Evolutionary conservation across 2,329 filamentous ascomycete species (phyloP), one percentile per base, ranked within the genome.

Genomic region (Pseudogymnoascus sp.): DNA sequence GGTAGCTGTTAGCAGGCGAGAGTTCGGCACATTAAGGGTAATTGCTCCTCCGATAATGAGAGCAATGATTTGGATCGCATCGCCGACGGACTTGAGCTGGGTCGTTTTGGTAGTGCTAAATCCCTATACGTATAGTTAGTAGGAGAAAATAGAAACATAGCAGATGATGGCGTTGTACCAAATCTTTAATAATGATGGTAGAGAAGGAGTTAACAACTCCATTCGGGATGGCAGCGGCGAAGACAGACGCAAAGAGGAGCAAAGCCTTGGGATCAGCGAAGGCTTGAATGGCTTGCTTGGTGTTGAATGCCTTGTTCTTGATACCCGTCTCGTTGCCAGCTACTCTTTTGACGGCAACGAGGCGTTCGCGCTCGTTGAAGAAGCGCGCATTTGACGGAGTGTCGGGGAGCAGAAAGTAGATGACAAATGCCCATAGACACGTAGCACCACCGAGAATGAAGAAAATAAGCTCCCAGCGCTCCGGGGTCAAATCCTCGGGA

Each of bases 61-160:
- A 0, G 75, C 69, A 2, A 77, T 62, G 12, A 78, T 72, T 33
- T 77, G 74, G 4, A 76, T 70, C 3, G 75, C 75, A 65, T 75
- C 73, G 2, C 73, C 74, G 5, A 75, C 74, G 5, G 71, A 72
- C 63, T 75, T 75, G 4, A 75, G 67, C 61, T 75, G 62, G 0
- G 72, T 75, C 0, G 74, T 75, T 41, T 67, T 72, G 1, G 71
- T 74, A 1, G 71, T 74, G 2, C 63, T 67, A 64, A 75, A 75
- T 1, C 73, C 73, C 59, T 60, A 9, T 12, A 11, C 25, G n/a
- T 25, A 45, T 25, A 25, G 41, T 45, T 45, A 45, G 41, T 2
- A 21, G 9, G 40, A n/a, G 33, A 12, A 5, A 2, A n/a, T 43
- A 16, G 9, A 5, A 60, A 18, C 2, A n/a, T 12, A 5, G 28